Conservation (phyloP, 345 rosid genomes). For the Brassica nigra region DNA sequence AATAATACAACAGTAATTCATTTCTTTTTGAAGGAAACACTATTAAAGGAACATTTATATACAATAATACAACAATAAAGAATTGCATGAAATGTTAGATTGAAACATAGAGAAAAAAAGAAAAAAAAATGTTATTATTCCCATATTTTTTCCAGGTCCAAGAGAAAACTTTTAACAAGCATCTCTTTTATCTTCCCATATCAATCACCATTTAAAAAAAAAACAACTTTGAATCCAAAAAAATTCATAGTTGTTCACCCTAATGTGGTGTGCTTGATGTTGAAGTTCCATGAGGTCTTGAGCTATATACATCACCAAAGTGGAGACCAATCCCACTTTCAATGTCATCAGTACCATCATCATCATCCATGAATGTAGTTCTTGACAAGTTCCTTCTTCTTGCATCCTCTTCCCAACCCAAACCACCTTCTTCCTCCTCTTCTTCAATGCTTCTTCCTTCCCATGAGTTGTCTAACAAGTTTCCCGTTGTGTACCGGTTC, state of each 20-base stretch:
- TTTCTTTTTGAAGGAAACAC: neutral
- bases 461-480: constrained; percentile 38
- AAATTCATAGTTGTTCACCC: constrained; percentile 8
- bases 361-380: constrained; percentile 42
- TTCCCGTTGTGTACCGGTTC: constrained; percentile 25
- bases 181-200: constrained; percentile 14
- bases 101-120: neutral
- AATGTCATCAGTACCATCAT: constrained; percentile 40
- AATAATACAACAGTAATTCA: neutral
- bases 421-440: constrained; percentile 33
- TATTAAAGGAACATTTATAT: constrained; percentile 10
- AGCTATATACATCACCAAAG: constrained; percentile 75
- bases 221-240: constrained; percentile 34
- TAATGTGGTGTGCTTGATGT: constrained; percentile 17
- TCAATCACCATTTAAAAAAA: constrained; percentile 18
- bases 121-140: constrained; percentile 18
- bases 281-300: constrained; percentile 60
- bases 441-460: constrained; percentile 36
- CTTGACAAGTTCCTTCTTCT: constrained; percentile 42
- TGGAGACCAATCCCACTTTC: constrained; percentile 68
- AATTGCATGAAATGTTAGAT: constrained; percentile 22
- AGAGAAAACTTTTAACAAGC: constrained; percentile 22
- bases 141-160: constrained; percentile 14
- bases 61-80: constrained; percentile 33
- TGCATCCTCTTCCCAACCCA: constrained; percentile 47